A percentile compares a stretch with the other conserved stretches of the same genome.
phyloP scores from a whole-genome alignment of 2,329 filamentous ascomycete species.

The Cladosporium oxysporum region DNA sequence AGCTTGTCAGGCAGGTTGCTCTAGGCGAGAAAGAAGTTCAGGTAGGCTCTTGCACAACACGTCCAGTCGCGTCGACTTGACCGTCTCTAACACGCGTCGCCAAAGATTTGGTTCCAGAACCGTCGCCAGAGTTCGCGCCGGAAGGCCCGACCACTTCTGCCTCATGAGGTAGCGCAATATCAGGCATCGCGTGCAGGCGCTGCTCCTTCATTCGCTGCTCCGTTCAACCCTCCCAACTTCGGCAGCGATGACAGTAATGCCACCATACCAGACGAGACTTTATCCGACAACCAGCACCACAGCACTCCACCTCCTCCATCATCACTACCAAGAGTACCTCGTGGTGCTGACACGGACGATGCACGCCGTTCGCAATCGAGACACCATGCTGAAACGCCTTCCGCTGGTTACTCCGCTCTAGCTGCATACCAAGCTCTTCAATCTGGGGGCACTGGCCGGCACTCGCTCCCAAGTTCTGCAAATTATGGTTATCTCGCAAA shows the following conservation, averaged over 20 bases:
- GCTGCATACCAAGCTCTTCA: conserved; percentile 12
- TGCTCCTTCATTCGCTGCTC: not conserved
- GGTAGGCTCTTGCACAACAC: conserved; percentile 56
- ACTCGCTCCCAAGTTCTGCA: conserved; percentile 4
- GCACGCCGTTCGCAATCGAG: not conserved
- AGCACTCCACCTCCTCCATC: conserved; percentile 17
- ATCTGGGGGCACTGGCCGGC: conserved; percentile 4
- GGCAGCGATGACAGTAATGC: conserved; percentile 22
- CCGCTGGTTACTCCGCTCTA: conserved; percentile 8
- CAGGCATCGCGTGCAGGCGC: conserved; percentile 32
- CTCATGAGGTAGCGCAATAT: conserved; percentile 66
- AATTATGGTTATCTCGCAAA: conserved; percentile 41
- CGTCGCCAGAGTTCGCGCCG: conserved; percentile 88
- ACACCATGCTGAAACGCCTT: conserved; percentile 6
- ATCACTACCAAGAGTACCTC: conserved; percentile 1
- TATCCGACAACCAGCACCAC: conserved; percentile 18
- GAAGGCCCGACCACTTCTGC: conserved; percentile 79
- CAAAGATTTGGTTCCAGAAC: conserved; percentile 96
- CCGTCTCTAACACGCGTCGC: conserved; percentile 32
- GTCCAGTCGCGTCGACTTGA: conserved; percentile 6
- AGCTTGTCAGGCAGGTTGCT: conserved; percentile 81
- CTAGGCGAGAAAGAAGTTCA: conserved; percentile 96
- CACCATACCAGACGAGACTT: conserved; percentile 17
- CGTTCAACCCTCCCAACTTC: conserved; percentile 15
- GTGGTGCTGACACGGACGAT: not conserved